Percentiles rank a stretch among this genome's conserved stretches.
These are phyloP conservation scores for Trichoderma koningii DNA, from an alignment of 2,329 filamentous ascomycete genomes.

Conservation along the genomic window DNA sequence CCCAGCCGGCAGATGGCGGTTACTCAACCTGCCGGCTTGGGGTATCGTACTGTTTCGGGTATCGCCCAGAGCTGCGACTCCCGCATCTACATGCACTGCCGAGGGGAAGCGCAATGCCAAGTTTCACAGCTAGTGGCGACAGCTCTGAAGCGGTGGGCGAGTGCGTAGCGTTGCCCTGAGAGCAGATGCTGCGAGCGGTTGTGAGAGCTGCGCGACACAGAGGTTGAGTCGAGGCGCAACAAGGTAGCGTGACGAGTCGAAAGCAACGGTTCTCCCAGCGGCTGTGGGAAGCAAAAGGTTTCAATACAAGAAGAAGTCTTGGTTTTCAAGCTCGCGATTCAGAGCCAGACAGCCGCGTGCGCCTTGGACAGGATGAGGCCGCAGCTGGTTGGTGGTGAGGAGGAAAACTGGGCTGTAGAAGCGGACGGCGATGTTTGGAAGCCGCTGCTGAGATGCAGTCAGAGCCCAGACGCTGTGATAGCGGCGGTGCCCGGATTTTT, in stretches of 20 bases:
- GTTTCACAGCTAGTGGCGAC: neutral
- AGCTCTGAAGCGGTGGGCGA: neutral
- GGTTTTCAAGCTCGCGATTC: neutral
- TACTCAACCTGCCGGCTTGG: constrained; percentile 76
- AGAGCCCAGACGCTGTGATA: constrained; percentile 31
- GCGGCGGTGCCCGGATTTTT: constrained; percentile 31
- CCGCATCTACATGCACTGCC: constrained; percentile 34
- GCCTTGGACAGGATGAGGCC: neutral
- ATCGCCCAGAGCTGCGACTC: constrained; percentile 42
- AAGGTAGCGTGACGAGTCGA: constrained; percentile 12
- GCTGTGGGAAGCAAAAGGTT: neutral
- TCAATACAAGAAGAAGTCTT: neutral
- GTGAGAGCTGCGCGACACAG: constrained; percentile 22
- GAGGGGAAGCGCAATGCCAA: neutral
- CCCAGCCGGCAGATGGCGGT: constrained; percentile 76
- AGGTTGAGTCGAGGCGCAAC: constrained; percentile 13
- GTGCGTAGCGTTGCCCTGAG: neutral
- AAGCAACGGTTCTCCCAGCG: neutral
- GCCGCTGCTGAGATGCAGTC: constrained; percentile 25
- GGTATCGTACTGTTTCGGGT: constrained; percentile 42
- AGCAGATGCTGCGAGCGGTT: neutral
- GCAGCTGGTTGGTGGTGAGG: constrained; percentile 10
- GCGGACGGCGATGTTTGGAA: constrained; percentile 21
- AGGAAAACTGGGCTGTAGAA: constrained; percentile 20
- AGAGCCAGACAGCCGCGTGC: constrained; percentile 23